Evolutionary conservation across 345 rosid genomes (phyloP).

Genomic region (Punica granatum): DNA sequence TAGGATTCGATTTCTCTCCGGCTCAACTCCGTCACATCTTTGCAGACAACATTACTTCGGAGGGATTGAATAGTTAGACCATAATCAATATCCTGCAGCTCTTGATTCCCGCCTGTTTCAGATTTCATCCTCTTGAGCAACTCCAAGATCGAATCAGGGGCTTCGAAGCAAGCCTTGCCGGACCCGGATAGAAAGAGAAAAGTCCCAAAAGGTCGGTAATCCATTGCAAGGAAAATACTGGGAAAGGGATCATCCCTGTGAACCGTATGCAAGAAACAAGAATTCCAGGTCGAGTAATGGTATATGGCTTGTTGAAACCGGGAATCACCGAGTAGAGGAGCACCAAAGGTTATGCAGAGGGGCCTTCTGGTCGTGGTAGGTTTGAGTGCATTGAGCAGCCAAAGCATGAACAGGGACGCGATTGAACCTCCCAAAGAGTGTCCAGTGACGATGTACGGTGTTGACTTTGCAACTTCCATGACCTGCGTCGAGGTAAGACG

Average conservation of each 20-base stretch:
- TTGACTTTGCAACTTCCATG: not conserved
- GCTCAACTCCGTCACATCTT: slow-evolving; percentile 15
- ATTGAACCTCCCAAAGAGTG: slow-evolving; percentile 52
- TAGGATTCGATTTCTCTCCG: not conserved
- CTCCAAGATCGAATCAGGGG: slow-evolving; percentile 28
- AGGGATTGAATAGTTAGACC: not conserved
- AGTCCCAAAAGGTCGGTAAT: slow-evolving; percentile 49
- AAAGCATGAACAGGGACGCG: slow-evolving; percentile 63
- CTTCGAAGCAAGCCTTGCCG: slow-evolving; percentile 40
- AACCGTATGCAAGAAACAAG: slow-evolving; percentile 55
- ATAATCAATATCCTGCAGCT: slow-evolving; percentile 20
- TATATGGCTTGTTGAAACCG: slow-evolving; percentile 29
- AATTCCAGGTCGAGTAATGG: slow-evolving; percentile 25
- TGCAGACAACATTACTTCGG: slow-evolving; percentile 4
- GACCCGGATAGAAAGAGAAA: slow-evolving; percentile 33
- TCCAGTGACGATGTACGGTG: slow-evolving; percentile 45
- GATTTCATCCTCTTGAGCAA: slow-evolving; percentile 17
- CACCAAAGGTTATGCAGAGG: slow-evolving; percentile 68
- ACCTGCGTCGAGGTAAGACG: slow-evolving; percentile 1
- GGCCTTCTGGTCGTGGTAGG: slow-evolving; percentile 17
- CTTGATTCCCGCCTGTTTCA: slow-evolving; percentile 5
- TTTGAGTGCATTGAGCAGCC: slow-evolving; percentile 39
- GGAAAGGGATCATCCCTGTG: slow-evolving; percentile 27
- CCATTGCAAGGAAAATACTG: slow-evolving; percentile 12
- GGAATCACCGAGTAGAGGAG: slow-evolving; percentile 43